Evolutionary conservation across 2,329 filamentous ascomycete genomes (phyloP).

Genomic region (Calonectria crousiana): DNA sequence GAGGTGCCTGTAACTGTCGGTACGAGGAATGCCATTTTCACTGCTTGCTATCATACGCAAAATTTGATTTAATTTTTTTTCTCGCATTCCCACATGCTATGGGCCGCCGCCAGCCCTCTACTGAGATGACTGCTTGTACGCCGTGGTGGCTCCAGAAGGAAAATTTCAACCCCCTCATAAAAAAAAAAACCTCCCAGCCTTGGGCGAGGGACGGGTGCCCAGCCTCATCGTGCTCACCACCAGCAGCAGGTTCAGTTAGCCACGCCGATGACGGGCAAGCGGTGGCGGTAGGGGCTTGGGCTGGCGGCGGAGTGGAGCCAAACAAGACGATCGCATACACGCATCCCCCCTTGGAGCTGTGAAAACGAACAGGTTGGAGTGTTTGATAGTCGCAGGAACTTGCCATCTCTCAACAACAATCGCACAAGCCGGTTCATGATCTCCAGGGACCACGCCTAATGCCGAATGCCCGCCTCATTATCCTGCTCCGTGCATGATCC

Average conservation of each 20-base stretch:
- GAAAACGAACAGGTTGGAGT: constrained; percentile 21
- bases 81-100: neutral
- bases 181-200: constrained; percentile 12
- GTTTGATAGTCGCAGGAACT: constrained; percentile 38
- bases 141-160: neutral
- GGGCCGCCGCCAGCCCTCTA: constrained; percentile 1
- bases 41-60: neutral
- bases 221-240: constrained; percentile 27
- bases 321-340: constrained; percentile 21
- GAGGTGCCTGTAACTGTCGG: neutral
- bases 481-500: constrained; percentile 13
- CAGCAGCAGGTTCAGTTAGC: constrained; percentile 22
- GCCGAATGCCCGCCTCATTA: constrained; percentile 12
- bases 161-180: neutral
- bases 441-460: constrained; percentile 13
- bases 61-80: neutral
- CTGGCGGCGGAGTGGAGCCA: constrained; percentile 35
- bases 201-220: constrained; percentile 14
- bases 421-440: constrained; percentile 11
- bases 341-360: neutral
- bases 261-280: constrained; percentile 29
- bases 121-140: neutral
- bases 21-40: neutral
- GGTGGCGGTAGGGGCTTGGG: constrained; percentile 35
- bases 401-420: constrained; percentile 10